These are phyloP conservation scores for Pseudopediastrum boryanum DNA, from an alignment of 139 green algal species.

Conservation along the genomic window DNA sequence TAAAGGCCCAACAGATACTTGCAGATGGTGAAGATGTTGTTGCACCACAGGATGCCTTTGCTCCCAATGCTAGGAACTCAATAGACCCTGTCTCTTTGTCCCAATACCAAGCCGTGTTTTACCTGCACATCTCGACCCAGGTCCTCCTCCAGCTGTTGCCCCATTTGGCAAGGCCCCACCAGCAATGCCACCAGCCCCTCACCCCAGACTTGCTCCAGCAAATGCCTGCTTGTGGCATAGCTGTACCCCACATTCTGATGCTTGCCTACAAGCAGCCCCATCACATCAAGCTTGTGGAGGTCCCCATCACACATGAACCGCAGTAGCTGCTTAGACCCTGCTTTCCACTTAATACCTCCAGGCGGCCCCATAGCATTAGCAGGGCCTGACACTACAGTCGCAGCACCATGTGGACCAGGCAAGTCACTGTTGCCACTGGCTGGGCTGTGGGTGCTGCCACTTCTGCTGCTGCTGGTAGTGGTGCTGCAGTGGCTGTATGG, in stretches of 20 bases:
- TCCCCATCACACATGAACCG: constrained; percentile 33
- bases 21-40: too few relatives aligned
- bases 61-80: too few relatives aligned
- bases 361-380: neutral
- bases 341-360: neutral
- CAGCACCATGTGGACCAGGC: neutral
- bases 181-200: constrained; percentile 47
- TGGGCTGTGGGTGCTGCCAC: neutral
- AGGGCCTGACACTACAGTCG: neutral
- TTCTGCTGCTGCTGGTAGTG: constrained; percentile 6
- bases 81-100: too few relatives aligned
- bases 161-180: constrained; percentile 50
- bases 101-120: neutral
- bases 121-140: constrained; percentile 1
- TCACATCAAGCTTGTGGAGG: neutral
- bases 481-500: neutral
- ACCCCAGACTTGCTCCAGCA: constrained; percentile 37
- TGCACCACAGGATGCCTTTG: too few relatives aligned
- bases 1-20: too few relatives aligned
- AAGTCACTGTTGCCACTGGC: neutral
- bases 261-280: constrained; percentile 16
- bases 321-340: constrained; percentile 4
- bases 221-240: constrained; percentile 31
- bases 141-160: constrained; percentile 45
- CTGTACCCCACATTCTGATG: constrained; percentile 31